These are phyloP conservation scores for Lunasporangiospora selenospora DNA, from an alignment of 192 early-diverging fungal species.

Conservation along the genomic window DNA sequence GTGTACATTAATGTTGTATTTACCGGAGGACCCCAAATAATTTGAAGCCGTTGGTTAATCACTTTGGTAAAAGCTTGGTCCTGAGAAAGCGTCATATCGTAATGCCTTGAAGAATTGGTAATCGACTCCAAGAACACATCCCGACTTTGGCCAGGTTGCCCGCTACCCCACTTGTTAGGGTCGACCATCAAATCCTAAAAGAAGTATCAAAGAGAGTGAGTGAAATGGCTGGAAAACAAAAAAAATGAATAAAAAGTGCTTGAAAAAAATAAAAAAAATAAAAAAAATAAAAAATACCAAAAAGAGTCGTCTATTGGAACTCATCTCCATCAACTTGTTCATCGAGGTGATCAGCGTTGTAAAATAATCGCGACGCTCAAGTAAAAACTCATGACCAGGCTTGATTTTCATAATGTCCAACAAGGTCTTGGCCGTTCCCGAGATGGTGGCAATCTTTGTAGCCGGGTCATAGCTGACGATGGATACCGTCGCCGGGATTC, in stretches of 20 bases:
- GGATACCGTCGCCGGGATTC: slow-evolving; percentile 11
- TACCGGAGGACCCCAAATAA: slow-evolving; percentile 61
- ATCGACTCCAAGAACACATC: slow-evolving; percentile 47
- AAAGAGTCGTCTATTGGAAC: slow-evolving; percentile 17
- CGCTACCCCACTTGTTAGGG: slow-evolving; percentile 53
- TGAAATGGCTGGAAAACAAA: neutral
- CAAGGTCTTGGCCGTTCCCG: slow-evolving; percentile 23
- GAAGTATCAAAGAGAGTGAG: neutral
- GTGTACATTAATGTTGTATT: neutral
- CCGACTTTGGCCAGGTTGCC: neutral
- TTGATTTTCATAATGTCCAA: slow-evolving; percentile 3
- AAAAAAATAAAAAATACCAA: slow-evolving; percentile 17
- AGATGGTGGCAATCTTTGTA: slow-evolving; percentile 17
- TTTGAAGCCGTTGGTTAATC: slow-evolving; percentile 46
- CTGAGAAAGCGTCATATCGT: slow-evolving; percentile 55
- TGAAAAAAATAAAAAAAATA: neutral
- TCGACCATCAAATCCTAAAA: slow-evolving; percentile 40
- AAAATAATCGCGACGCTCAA: slow-evolving; percentile 26
- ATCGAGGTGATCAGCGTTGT: slow-evolving; percentile 21
- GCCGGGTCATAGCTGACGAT: slow-evolving; percentile 9
- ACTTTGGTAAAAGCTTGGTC: slow-evolving; percentile 44
- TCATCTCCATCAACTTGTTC: slow-evolving; percentile 26
- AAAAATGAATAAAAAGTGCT: too few species aligned
- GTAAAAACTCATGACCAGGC: slow-evolving; percentile 11
- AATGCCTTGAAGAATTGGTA: slow-evolving; percentile 26